Conservation (phyloP, 1,139 yeast genomes). For the Taiozyma sp. region DNA sequence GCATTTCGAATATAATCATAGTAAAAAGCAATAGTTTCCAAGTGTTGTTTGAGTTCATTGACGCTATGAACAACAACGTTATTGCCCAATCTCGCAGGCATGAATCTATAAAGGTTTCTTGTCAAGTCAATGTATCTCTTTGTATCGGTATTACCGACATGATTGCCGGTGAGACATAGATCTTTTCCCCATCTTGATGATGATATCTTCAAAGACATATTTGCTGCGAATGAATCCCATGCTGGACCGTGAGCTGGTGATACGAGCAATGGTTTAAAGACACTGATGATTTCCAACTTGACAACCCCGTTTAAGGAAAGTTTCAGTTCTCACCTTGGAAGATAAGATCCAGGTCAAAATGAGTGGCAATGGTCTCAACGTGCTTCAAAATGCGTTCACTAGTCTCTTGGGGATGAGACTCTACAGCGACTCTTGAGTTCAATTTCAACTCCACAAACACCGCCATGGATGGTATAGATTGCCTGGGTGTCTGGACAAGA, state of each 20-base stretch:
- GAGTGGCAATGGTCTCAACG: constrained; percentile 35
- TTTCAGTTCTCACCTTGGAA: no score
- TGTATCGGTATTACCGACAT: constrained; percentile 85
- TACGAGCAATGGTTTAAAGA: constrained; percentile 51
- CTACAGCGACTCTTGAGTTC: constrained; percentile 46
- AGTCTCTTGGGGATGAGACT: constrained; percentile 25
- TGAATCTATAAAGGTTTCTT: constrained; percentile 68
- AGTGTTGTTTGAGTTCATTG: constrained; percentile 55
- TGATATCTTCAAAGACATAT: constrained; percentile 37
- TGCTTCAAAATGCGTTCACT: constrained; percentile 29
- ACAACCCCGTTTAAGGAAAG: constrained; percentile 50
- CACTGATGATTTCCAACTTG: constrained; percentile 26
- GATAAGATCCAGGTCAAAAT: constrained; percentile 41
- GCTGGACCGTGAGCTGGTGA: constrained; percentile 41
- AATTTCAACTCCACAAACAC: constrained; percentile 40
- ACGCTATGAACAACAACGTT: constrained; percentile 45
- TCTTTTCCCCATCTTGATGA: constrained; percentile 33
- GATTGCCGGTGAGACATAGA: constrained; percentile 51
- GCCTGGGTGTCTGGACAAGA: constrained; percentile 48
- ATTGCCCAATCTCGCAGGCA: constrained; percentile 12
- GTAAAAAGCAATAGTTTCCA: constrained; percentile 55
- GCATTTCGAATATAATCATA: constrained; percentile 45
- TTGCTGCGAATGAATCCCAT: constrained; percentile 51
- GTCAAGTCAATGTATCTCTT: constrained; percentile 72
- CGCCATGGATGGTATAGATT: constrained; percentile 45